These are phyloP conservation scores for Ammopiptanthus mongolicus DNA, from an alignment of 306 rosid genomes.

Conservation along the genomic window DNA sequence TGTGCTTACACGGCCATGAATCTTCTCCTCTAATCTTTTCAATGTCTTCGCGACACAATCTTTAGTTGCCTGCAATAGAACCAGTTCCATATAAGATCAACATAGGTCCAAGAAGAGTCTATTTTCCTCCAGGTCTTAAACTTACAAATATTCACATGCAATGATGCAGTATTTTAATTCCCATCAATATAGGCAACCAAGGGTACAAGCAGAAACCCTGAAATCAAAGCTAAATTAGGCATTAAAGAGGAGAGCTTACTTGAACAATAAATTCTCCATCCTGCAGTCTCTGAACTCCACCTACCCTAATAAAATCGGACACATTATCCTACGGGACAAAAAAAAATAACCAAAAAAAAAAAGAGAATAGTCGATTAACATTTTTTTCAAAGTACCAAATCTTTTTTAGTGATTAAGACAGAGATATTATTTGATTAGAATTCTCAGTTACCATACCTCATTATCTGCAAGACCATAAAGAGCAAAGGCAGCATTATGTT, in stretches of 20 bases:
- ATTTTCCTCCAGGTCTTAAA: neutral
- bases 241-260: constrained; percentile 41
- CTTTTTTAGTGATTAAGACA: constrained; percentile 10
- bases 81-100: constrained; percentile 17
- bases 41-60: constrained; percentile 99
- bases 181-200: constrained; percentile 18
- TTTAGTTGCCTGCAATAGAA: constrained; percentile 78
- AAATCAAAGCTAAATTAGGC: neutral
- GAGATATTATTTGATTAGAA: constrained; percentile 6
- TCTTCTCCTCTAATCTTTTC: constrained; percentile 97
- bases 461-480: constrained; percentile 98
- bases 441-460: constrained; percentile 51
- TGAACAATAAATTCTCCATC: constrained; percentile 99
- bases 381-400: constrained; percentile 18
- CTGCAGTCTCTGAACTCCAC: constrained; percentile 92
- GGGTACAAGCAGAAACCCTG: constrained; percentile 1
- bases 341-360: constrained; percentile 27
- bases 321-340: constrained; percentile 75
- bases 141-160: neutral
- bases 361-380: constrained; percentile 21
- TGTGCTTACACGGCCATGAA: constrained; percentile 77
- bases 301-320: constrained; percentile 94
- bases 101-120: neutral
- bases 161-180: neutral
- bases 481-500: constrained; percentile 98